phyloP scores from a whole-genome alignment of 768 basidiomycete species.

The Collybiopsis luxurians region DNA sequence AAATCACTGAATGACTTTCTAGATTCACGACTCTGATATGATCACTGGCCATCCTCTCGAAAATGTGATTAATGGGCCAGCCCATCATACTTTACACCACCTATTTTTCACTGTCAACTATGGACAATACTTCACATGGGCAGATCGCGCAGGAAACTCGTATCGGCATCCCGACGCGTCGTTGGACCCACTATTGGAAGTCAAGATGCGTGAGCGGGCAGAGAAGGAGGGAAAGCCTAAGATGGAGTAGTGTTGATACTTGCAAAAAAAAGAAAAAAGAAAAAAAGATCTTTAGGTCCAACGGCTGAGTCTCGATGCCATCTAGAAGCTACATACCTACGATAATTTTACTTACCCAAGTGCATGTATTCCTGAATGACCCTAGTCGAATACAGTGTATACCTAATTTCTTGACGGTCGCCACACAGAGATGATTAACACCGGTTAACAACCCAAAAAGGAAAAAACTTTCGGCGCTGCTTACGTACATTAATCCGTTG shows the following conservation, averaged over 20 bases:
- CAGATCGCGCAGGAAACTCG: slow-evolving; percentile 78
- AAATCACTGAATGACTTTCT: not conserved
- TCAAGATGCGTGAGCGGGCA: slow-evolving; percentile 29
- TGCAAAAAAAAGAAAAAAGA: no score
- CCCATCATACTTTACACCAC: slow-evolving; percentile 96
- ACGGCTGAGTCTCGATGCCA: no score
- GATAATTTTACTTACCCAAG: no score
- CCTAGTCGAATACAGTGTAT: no score
- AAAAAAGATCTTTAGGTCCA: no score
- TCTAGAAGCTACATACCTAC: no score
- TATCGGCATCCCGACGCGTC: slow-evolving; percentile 85
- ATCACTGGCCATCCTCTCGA: slow-evolving; percentile 88
- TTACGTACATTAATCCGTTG: not conserved
- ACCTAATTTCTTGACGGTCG: no score
- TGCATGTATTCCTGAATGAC: no score
- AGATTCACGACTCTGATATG: slow-evolving; percentile 99
- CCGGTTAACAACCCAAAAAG: no score
- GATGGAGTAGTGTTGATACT: not conserved
- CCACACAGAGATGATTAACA: no score
- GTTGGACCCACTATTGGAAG: slow-evolving; percentile 83
- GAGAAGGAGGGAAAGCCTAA: slow-evolving; percentile 5
- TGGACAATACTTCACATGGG: slow-evolving; percentile 98
- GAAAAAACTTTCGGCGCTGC: not conserved
- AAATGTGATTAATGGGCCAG: slow-evolving; percentile 93
- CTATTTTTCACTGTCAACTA: slow-evolving; percentile 97